phyloP scores from a whole-genome alignment of 1,284 basidiomycete genomes.

The Hemileia vastatrix region DNA sequence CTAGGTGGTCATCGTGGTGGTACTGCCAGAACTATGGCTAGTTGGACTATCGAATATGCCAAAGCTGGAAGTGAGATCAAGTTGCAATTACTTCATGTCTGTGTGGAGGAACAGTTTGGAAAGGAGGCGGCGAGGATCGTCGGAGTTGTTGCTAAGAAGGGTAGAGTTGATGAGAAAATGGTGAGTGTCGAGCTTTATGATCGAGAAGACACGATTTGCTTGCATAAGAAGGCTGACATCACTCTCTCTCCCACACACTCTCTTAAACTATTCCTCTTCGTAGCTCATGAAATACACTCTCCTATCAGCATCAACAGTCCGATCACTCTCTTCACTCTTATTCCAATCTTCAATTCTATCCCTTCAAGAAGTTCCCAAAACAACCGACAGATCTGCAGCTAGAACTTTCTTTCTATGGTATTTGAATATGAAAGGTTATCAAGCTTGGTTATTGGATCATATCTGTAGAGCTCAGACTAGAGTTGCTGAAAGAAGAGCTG shows the following conservation, averaged over 20 bases:
- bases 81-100: background rate
- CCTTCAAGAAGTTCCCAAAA: slow-evolving; percentile 42
- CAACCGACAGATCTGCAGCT: slow-evolving; percentile 37
- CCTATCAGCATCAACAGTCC: too few species aligned
- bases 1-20: background rate
- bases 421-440: slow-evolving; percentile 36
- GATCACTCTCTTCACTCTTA: too few species aligned
- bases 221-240: background rate
- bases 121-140: background rate
- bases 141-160: background rate
- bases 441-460: slow-evolving; percentile 39
- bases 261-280: background rate
- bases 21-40: background rate
- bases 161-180: background rate
- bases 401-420: slow-evolving; percentile 43
- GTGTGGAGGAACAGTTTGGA: slow-evolving; percentile 2
- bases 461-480: slow-evolving; percentile 35
- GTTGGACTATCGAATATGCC: background rate
- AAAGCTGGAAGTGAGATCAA: background rate
- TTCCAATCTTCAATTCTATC: too few species aligned
- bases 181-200: background rate
- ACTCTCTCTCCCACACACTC: background rate
- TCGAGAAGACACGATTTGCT: background rate
- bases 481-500: slow-evolving; percentile 32
- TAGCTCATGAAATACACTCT: too few species aligned